A percentile compares a stretch with the other conserved stretches of the same genome.
Conservation (phyloP, 495 filamentous ascomycete species). For the Penicillium fimorum region DNA sequence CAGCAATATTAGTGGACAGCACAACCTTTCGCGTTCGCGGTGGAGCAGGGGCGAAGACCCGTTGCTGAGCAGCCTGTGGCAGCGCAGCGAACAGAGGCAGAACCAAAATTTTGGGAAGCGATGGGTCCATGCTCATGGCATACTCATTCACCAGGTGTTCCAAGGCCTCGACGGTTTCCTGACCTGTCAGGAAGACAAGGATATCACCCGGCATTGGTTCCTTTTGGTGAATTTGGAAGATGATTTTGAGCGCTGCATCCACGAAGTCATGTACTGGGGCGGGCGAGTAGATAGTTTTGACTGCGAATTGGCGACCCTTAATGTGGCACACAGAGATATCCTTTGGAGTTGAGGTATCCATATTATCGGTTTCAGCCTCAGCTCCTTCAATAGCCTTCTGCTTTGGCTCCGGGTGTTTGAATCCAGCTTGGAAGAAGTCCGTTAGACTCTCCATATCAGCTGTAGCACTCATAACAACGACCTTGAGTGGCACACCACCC, state of each 20-base stretch:
- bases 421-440: slow-evolving; percentile 65
- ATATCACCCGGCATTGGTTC: slow-evolving; percentile 93
- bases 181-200: slow-evolving; percentile 88
- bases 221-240: slow-evolving; percentile 85
- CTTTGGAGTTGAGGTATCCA: slow-evolving; percentile 11
- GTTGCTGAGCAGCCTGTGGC: slow-evolving; percentile 75
- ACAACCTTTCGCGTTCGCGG: slow-evolving; percentile 82
- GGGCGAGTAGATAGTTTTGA: slow-evolving; percentile 72
- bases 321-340: slow-evolving; percentile 65
- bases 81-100: slow-evolving; percentile 74
- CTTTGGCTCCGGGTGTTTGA: slow-evolving; percentile 16
- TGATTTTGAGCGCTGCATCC: slow-evolving; percentile 72
- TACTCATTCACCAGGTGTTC: slow-evolving; percentile 80
- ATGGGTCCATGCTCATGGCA: slow-evolving; percentile 62
- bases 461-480: slow-evolving; percentile 96
- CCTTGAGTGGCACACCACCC: slow-evolving; percentile 74
- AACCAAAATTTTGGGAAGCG: slow-evolving; percentile 70
- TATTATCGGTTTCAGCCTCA: slow-evolving; percentile 9
- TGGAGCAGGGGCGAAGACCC: slow-evolving; percentile 76
- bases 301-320: slow-evolving; percentile 84
- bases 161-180: slow-evolving; percentile 84
- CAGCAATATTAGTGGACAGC: slow-evolving; percentile 93
- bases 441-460: slow-evolving; percentile 77
- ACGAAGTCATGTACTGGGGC: slow-evolving; percentile 81
- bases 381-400: slow-evolving; percentile 14